phyloP scores from a whole-genome alignment of 1,139 yeast genomes.

The Taphrina wiesneri region DNA sequence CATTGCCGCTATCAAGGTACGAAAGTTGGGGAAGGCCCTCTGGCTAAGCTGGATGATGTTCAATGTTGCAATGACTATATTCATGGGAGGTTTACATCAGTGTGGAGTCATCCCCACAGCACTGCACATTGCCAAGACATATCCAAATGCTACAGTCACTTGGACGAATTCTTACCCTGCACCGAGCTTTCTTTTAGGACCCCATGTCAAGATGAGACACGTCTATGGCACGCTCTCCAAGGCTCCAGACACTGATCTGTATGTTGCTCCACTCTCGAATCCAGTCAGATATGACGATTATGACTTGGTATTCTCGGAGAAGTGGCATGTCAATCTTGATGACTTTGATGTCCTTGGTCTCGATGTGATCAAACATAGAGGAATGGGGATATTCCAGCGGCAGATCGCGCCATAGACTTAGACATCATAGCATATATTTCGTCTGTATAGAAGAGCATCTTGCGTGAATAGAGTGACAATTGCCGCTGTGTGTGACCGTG shows the following conservation, averaged over 20 bases:
- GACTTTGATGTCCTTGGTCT: not conserved
- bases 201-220: conserved; percentile 3
- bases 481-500: not conserved
- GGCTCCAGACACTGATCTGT: not conserved
- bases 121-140: conserved; percentile 45
- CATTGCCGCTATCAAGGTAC: conserved; percentile 55
- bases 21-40: conserved; percentile 24
- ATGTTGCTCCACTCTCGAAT: conserved; percentile 1
- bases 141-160: conserved; percentile 50
- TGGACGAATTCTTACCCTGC: conserved; percentile 98
- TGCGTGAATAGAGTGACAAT: too few relatives aligned
- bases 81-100: conserved; percentile 85
- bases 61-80: conserved; percentile 58
- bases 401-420: not conserved
- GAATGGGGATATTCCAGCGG: not conserved
- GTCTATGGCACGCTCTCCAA: not conserved
- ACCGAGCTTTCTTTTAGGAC: conserved; percentile 79
- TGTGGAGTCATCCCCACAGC: conserved; percentile 78
- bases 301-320: not conserved
- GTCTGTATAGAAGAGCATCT: too few relatives aligned
- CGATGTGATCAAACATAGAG: not conserved
- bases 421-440: too few relatives aligned
- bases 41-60: conserved; percentile 61
- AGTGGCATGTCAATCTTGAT: conserved; percentile 21
- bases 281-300: not conserved